Evolutionary conservation across 108 stramenopile genomes (phyloP), one percentile per base, ranked within the genome.

Genomic region (Asterionellopsis glacialis): DNA sequence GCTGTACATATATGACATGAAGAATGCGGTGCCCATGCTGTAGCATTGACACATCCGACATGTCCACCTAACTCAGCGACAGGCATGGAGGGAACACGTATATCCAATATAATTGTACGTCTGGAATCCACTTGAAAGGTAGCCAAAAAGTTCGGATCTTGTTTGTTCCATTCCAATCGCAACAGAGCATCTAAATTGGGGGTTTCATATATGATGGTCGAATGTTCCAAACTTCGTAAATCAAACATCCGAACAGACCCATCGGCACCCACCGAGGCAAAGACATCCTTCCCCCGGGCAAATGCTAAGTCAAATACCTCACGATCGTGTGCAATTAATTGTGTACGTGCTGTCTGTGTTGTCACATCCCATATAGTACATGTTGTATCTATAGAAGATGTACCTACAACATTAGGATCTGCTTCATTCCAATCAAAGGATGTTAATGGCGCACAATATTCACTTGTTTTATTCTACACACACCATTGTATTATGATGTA

Each of bases 261-360:
- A 64, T 99, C 99, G 13, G 97, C 97, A 3, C 99, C 97, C 12
- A 97, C 97, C 1, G 89, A 85, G 0, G 96, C 99, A 71, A 99
- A 99, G 9, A 97, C 79, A 68, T 97, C 93, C 59, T 96, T 96
- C 11, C 95, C 90, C 19, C 79, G 57, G 3, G 95, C 88, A 59
- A 96, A 99, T 25, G 96, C 95, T 21, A 99, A 64, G 74, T 99
- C 98, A 64, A 96, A 99, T 24, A 99, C 99, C 69, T 99, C 99
- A 47, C 93, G 79, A 68, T 99, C 99, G 64, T 99, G 99, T 14
- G 99, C 99, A 63, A 99, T 99, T 40, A 99, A 79, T 78, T 99
- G 97, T 16, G 99, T 98, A 47, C 76, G 71, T 0, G 94, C 93
- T 23, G 64, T 68, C 55, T 94, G 83, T 0, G 87, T 82, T 23